Conservation (phyloP, 2,329 filamentous ascomycete genomes). For the Apiospora pterosperma region DNA sequence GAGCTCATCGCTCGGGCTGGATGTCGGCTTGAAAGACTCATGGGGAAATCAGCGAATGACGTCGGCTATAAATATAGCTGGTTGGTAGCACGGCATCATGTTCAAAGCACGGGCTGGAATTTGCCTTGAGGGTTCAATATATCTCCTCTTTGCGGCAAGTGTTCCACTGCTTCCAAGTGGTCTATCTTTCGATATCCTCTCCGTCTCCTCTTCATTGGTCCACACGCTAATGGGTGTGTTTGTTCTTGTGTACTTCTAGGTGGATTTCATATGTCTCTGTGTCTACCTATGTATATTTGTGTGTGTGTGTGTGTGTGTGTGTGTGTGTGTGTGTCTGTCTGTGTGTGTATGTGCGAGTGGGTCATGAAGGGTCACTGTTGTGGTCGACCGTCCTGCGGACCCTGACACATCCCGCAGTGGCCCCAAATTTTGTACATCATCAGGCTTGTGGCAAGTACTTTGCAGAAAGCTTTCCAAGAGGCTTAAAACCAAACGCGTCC, state of each 20-base stretch:
- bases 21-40: not conserved
- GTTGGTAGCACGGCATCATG: not conserved
- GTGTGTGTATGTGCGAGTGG: slow-evolving; percentile 3
- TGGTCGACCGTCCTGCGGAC: slow-evolving; percentile 9
- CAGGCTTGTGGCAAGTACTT: slow-evolving; percentile 25
- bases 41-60: not conserved
- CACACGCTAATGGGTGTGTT: not conserved
- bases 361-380: not conserved
- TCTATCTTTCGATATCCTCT: not conserved
- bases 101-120: not conserved
- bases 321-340: not conserved
- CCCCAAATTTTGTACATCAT: slow-evolving; percentile 14
- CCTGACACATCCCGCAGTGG: slow-evolving; percentile 22
- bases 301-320: slow-evolving; percentile 1
- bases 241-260: not conserved
- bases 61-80: not conserved
- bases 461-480: slow-evolving; percentile 18
- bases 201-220: slow-evolving; percentile 11
- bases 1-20: not conserved
- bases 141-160: not conserved
- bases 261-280: not conserved
- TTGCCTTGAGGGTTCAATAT: not conserved
- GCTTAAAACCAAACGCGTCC: slow-evolving; percentile 24
- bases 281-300: not conserved
- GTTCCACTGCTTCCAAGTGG: not conserved